phyloP scores from a whole-genome alignment of 495 filamentous ascomycete genomes.

The Stereocaulon alpinum region DNA sequence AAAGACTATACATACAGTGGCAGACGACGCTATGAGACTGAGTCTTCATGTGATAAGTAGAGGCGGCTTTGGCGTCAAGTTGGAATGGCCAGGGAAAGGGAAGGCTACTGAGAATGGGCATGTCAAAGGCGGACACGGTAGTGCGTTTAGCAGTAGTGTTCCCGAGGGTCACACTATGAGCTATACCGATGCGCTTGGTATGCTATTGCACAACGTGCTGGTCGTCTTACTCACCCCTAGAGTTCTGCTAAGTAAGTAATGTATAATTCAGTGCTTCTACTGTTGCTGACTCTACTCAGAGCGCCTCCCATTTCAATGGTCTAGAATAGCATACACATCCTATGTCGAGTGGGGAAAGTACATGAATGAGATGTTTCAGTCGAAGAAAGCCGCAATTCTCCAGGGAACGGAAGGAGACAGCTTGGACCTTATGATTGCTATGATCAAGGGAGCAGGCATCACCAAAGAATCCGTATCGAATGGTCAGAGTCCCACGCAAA shows the following conservation, averaged over 20 bases:
- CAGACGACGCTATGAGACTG: slow-evolving; percentile 45
- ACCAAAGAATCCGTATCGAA: slow-evolving; percentile 20
- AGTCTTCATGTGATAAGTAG: slow-evolving; percentile 58
- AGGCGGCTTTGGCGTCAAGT: slow-evolving; percentile 52
- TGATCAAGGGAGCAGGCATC: slow-evolving; percentile 34
- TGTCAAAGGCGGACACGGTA: not conserved
- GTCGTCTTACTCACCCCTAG: slow-evolving; percentile 41
- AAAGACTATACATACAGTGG: slow-evolving; percentile 9
- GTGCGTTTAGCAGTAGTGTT: not conserved
- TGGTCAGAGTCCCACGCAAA: slow-evolving; percentile 20
- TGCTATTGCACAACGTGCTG: slow-evolving; percentile 44
- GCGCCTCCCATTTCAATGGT: slow-evolving; percentile 41
- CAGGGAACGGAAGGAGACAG: slow-evolving; percentile 37
- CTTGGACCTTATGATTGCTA: slow-evolving; percentile 55
- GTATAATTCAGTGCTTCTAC: not conserved
- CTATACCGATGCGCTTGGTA: slow-evolving; percentile 44
- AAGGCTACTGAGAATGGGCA: not conserved
- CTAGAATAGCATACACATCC: slow-evolving; percentile 37
- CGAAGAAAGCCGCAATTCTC: slow-evolving; percentile 41
- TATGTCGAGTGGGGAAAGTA: slow-evolving; percentile 53
- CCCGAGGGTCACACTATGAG: slow-evolving; percentile 45
- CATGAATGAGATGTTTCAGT: slow-evolving; percentile 50
- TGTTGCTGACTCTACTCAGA: slow-evolving; percentile 18
- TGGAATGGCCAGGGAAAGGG: slow-evolving; percentile 39
- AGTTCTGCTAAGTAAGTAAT: slow-evolving; percentile 31